Evolutionary conservation across 2,329 filamentous ascomycete species (phyloP).

Genomic region (Xylaria polymorpha): DNA sequence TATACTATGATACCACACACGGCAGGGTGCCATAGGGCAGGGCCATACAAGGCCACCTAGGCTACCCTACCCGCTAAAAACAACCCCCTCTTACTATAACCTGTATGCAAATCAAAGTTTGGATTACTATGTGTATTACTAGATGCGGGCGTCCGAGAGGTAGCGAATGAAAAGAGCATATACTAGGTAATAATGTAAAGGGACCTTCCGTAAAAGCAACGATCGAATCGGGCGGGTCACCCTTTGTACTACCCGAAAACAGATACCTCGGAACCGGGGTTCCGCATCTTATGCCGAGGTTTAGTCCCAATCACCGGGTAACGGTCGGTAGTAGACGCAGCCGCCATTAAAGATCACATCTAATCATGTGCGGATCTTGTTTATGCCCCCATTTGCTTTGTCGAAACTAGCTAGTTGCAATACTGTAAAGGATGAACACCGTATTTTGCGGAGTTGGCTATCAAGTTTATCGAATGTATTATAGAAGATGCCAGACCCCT

Average conservation of each 20-base stretch:
- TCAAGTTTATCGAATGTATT: too few relatives aligned
- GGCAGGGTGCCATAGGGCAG: too few relatives aligned
- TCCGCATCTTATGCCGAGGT: neutral
- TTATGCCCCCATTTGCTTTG: neutral
- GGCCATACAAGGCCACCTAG: too few relatives aligned
- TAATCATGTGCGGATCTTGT: neutral
- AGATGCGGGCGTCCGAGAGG: too few relatives aligned
- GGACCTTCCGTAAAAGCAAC: neutral
- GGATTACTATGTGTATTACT: too few relatives aligned
- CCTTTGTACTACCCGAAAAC: neutral
- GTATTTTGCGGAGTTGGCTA: too few relatives aligned
- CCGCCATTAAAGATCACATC: neutral
- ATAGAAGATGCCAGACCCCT: neutral
- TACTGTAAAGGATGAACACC: neutral
- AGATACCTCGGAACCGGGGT: neutral
- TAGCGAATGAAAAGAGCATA: too few relatives aligned
- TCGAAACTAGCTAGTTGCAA: neutral
- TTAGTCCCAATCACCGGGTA: neutral
- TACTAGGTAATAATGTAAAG: neutral
- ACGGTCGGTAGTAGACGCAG: neutral
- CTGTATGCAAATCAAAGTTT: too few relatives aligned
- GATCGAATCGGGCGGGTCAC: neutral
- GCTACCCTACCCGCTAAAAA: too few relatives aligned
- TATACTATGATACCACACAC: too few relatives aligned
- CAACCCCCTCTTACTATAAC: too few relatives aligned